Evolutionary conservation across 2,329 filamentous ascomycete species (phyloP).

Genomic region (Dryadomyces quercivorus): DNA sequence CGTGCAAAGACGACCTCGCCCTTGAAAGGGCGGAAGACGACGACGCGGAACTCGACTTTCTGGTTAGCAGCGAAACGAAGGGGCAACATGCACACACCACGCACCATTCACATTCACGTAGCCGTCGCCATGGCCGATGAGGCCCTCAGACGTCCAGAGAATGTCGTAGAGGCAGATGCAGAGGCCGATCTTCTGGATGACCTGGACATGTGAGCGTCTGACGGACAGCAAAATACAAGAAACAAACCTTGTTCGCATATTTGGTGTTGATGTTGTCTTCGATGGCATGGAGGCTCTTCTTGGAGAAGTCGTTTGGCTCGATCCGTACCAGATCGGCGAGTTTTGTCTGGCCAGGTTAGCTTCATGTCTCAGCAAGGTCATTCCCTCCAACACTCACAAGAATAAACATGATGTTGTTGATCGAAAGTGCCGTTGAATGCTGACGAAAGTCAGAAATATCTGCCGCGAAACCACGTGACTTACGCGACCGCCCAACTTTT

Average conservation of each 20-base stretch:
- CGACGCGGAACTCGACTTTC: conserved; percentile 77
- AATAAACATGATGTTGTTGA: conserved; percentile 1
- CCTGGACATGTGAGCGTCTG: conserved; percentile 28
- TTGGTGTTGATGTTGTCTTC: conserved; percentile 97
- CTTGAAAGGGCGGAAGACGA: conserved; percentile 93
- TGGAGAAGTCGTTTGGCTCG: conserved; percentile 74
- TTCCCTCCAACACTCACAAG: background rate
- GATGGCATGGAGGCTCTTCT: conserved; percentile 70
- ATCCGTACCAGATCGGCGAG: conserved; percentile 93
- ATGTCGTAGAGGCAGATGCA: conserved; percentile 92
- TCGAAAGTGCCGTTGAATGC: too few species aligned
- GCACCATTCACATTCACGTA: conserved; percentile 87
- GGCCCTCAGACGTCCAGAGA: conserved; percentile 75
- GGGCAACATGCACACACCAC: background rate
- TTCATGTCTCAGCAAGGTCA: too few species aligned
- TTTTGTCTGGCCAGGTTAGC: conserved; percentile 57
- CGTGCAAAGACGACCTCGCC: conserved; percentile 80
- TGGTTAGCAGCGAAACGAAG: too few species aligned
- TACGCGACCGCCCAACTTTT: background rate
- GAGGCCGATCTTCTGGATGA: conserved; percentile 86
- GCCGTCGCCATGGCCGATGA: conserved; percentile 87
- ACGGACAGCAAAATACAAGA: too few species aligned
- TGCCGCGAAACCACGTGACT: background rate
- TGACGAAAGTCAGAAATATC: too few species aligned
- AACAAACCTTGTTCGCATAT: conserved; percentile 80